A percentile compares a stretch with the other conserved stretches of the same genome.
phyloP scores from a whole-genome alignment of 495 filamentous ascomycete genomes.

The Penicillium fimorum region DNA sequence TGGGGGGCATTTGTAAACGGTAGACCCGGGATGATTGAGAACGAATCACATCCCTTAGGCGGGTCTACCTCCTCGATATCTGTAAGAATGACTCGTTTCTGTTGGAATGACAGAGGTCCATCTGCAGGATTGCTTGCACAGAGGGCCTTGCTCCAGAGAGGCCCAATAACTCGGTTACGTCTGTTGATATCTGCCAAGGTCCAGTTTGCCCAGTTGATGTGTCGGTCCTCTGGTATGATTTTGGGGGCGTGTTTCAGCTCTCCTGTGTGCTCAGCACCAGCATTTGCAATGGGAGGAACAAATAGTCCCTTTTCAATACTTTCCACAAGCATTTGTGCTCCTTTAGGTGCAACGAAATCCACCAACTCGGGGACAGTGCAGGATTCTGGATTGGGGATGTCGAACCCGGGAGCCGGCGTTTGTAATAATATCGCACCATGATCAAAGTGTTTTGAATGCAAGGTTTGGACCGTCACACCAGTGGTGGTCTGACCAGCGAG shows the following conservation, averaged over 20 bases:
- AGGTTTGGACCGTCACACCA: slow-evolving; percentile 80
- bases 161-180: slow-evolving; percentile 51
- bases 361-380: slow-evolving; percentile 45
- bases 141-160: slow-evolving; percentile 52
- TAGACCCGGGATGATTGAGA: slow-evolving; percentile 35
- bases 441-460: slow-evolving; percentile 75
- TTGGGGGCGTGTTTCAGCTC: slow-evolving; percentile 48
- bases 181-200: slow-evolving; percentile 45
- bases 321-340: slow-evolving; percentile 61
- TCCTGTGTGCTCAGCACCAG: slow-evolving; percentile 22
- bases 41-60: slow-evolving; percentile 27
- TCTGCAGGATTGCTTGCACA: slow-evolving; percentile 21
- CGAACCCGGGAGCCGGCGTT: slow-evolving; percentile 53
- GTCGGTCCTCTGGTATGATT: slow-evolving; percentile 51
- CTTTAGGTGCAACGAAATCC: slow-evolving; percentile 42
- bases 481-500: slow-evolving; percentile 54
- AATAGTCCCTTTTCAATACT: slow-evolving; percentile 60
- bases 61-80: slow-evolving; percentile 38
- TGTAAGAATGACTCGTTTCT: slow-evolving; percentile 42
- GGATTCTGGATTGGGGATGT: slow-evolving; percentile 44
- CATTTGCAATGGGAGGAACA: slow-evolving; percentile 55
- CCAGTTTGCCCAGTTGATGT: slow-evolving; percentile 55
- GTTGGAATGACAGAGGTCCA: slow-evolving; percentile 23
- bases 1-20: slow-evolving; percentile 37
- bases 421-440: slow-evolving; percentile 71